Evolutionary conservation across 1,284 basidiomycete genomes (phyloP).

Genomic region (Pseudozyma sp.): DNA sequence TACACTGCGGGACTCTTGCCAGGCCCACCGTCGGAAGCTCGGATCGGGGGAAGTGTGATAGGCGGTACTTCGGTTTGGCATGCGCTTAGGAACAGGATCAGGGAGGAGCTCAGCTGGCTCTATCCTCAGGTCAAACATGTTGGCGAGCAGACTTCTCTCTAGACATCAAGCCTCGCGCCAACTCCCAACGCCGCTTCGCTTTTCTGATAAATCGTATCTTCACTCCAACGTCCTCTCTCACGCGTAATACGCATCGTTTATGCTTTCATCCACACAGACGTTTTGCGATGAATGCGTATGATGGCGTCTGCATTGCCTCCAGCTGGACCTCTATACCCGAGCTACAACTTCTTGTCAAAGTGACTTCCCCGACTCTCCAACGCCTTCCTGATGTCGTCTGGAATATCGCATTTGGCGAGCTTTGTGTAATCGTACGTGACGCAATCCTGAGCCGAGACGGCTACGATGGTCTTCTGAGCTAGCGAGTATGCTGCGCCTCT

Average conservation of each 20-base stretch:
- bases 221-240: too few relatives aligned
- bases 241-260: too few relatives aligned
- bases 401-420: conserved; percentile 55
- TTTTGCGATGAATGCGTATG: not conserved
- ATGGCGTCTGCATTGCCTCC: too few relatives aligned
- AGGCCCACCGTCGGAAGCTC: not conserved
- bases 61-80: conserved; percentile 38
- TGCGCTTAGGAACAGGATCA: conserved; percentile 13
- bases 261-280: too few relatives aligned
- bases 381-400: conserved; percentile 32
- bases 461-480: conserved; percentile 49
- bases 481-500: conserved; percentile 48
- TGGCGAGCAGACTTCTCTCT: conserved; percentile 12
- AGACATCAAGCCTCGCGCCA: not conserved
- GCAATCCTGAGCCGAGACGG: conserved; percentile 49
- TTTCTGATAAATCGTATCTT: too few relatives aligned
- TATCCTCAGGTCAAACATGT: conserved; percentile 25
- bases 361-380: conserved; percentile 25
- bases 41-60: not conserved
- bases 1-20: not conserved
- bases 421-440: conserved; percentile 59
- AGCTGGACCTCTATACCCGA: too few relatives aligned
- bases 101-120: conserved; percentile 45
- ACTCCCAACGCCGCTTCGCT: not conserved
- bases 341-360: conserved; percentile 35